These are phyloP conservation scores for Debaryomyces sp. DNA, from an alignment of 1,139 yeast species.

Conservation along the genomic window DNA sequence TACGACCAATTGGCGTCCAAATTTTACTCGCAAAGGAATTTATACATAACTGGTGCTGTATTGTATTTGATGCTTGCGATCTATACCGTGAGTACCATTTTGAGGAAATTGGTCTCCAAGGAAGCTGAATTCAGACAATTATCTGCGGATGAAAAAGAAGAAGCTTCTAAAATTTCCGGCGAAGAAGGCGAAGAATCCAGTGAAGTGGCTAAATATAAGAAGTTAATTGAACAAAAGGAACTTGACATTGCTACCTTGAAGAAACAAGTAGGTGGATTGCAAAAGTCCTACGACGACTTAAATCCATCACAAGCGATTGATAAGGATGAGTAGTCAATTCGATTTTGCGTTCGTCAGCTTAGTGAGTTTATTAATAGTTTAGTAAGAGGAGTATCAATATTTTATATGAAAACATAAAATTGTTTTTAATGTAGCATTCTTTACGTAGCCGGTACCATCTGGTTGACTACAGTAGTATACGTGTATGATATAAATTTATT, in stretches of 20 bases:
- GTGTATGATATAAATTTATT: not conserved
- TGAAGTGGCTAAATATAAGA: conserved; percentile 41
- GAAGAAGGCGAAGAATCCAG: conserved; percentile 23
- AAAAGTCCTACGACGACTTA: conserved; percentile 53
- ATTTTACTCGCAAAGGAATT: conserved; percentile 71
- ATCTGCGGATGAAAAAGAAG: conserved; percentile 16
- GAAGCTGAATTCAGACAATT: conserved; percentile 45
- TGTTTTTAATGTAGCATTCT: not conserved
- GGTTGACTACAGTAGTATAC: not conserved
- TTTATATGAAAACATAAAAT: not conserved
- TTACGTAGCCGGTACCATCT: not conserved
- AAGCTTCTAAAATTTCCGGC: conserved; percentile 13
- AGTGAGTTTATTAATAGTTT: not conserved
- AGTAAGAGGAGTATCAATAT: not conserved
- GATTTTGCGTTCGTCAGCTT: not conserved
- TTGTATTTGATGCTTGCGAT: conserved; percentile 62
- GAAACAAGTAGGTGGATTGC: conserved; percentile 57
- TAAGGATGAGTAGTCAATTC: conserved; percentile 14
- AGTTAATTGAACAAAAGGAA: conserved; percentile 47
- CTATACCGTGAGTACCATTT: conserved; percentile 56
- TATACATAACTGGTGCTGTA: conserved; percentile 72
- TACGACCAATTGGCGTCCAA: conserved; percentile 53
- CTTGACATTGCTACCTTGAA: conserved; percentile 52
- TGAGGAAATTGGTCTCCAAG: conserved; percentile 60
- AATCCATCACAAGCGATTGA: conserved; percentile 16